phyloP scores from a whole-genome alignment of 2,329 filamentous ascomycete genomes.

The Immersiporthe knoxdaviesiana region DNA sequence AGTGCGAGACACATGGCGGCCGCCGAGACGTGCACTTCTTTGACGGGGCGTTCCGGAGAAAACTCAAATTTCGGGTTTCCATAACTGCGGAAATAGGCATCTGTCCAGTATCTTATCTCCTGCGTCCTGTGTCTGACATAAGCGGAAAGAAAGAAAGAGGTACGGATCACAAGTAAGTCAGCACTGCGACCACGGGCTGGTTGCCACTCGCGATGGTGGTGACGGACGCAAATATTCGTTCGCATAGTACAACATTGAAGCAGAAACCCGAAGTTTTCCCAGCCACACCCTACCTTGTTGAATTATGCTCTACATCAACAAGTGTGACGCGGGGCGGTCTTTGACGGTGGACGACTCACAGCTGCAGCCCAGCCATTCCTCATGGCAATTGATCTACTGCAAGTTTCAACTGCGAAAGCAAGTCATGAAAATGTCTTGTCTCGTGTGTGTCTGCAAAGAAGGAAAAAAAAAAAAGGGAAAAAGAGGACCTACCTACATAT shows the following conservation, averaged over 20 bases:
- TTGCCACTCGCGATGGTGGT: neutral
- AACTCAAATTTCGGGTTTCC: neutral
- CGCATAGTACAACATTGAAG: too few species aligned
- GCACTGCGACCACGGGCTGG: neutral
- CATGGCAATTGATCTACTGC: neutral
- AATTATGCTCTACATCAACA: neutral
- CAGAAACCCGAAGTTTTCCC: neutral
- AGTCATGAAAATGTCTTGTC: neutral
- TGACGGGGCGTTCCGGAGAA: neutral
- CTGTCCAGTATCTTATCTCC: neutral
- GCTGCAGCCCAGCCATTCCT: neutral
- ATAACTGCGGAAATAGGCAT: slow-evolving; percentile 4
- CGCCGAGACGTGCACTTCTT: neutral
- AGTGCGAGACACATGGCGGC: neutral
- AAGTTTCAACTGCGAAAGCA: neutral
- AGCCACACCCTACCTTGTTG: neutral
- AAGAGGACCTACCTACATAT: too few species aligned
- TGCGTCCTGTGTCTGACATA: neutral
- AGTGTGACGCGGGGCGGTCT: neutral
- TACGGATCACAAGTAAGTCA: too few species aligned
- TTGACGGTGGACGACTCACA: neutral
- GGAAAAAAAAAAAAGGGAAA: too few species aligned
- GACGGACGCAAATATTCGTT: neutral
- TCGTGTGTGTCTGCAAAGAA: neutral
- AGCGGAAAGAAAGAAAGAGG: neutral